These are phyloP conservation scores for Pascua guehoae DNA, from an alignment of 1,284 basidiomycete genomes.

Conservation along the genomic window DNA sequence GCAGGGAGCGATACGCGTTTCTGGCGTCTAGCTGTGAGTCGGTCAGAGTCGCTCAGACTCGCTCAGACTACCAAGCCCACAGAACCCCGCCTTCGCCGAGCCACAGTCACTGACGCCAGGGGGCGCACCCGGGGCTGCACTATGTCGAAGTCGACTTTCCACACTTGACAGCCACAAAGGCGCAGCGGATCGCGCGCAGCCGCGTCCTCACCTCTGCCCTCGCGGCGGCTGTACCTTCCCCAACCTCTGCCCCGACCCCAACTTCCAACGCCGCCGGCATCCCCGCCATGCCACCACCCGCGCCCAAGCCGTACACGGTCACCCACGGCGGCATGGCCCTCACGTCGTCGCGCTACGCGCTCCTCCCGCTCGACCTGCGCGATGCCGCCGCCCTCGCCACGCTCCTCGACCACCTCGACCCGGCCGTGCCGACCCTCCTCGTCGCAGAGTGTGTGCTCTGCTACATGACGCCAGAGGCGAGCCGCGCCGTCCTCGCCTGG, in stretches of 20 bases:
- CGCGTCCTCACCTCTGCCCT: slow-evolving; percentile 54
- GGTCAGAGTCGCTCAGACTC: too few species aligned
- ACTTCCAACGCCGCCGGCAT: background rate
- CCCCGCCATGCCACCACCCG: background rate
- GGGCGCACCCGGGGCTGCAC: slow-evolving; percentile 3
- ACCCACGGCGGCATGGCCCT: slow-evolving; percentile 65
- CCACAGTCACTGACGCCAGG: too few species aligned
- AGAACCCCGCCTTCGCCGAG: too few species aligned
- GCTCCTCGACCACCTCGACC: slow-evolving; percentile 56
- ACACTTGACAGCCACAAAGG: slow-evolving; percentile 77
- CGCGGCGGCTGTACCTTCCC: background rate
- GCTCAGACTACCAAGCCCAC: too few species aligned
- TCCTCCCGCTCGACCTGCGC: slow-evolving; percentile 73
- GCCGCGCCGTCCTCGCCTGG: slow-evolving; percentile 65
- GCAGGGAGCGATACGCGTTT: slow-evolving; percentile 91
- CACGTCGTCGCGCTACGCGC: slow-evolving; percentile 63
- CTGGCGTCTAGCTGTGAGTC: slow-evolving; percentile 78
- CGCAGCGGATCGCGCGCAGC: slow-evolving; percentile 71
- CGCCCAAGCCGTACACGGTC: slow-evolving; percentile 24
- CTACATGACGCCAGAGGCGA: slow-evolving; percentile 69
- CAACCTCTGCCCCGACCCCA: background rate
- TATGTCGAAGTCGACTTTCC: slow-evolving; percentile 92
- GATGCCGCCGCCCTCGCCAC: slow-evolving; percentile 23
- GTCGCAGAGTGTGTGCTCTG: slow-evolving; percentile 88
- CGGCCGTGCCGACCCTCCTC: slow-evolving; percentile 68